Evolutionary conservation across 148 eudicot species (phyloP).

Genomic region (Amaranthus cruentus): DNA sequence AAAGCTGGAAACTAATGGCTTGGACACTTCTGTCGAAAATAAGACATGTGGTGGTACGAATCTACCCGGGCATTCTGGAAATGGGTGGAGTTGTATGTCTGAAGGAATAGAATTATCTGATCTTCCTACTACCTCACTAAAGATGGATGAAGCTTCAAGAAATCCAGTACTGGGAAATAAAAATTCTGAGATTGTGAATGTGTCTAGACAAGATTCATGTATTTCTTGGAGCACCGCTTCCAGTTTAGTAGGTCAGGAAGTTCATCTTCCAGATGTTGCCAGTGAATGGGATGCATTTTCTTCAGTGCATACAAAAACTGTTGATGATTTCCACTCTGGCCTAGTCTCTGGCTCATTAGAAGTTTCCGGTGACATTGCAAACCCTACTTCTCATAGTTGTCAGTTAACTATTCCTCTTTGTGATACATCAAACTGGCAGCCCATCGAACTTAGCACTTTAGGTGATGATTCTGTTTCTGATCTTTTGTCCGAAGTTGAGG

Average conservation of each 20-base stretch:
- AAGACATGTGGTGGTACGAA: slow-evolving; percentile 26
- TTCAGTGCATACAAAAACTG: slow-evolving; percentile 36
- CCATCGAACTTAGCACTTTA: slow-evolving; percentile 72
- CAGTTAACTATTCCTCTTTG: slow-evolving; percentile 40
- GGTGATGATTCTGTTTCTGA: slow-evolving; percentile 96
- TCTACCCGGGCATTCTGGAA: slow-evolving; percentile 35
- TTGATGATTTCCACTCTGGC: slow-evolving; percentile 41
- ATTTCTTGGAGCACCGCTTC: slow-evolving; percentile 66
- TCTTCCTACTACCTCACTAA: slow-evolving; percentile 37
- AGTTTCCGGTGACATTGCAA: slow-evolving; percentile 23
- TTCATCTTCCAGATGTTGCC: slow-evolving; percentile 38
- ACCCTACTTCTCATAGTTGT: slow-evolving; percentile 27
- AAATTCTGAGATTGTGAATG: slow-evolving; percentile 23
- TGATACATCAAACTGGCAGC: slow-evolving; percentile 57
- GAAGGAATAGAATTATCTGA: slow-evolving; percentile 25
- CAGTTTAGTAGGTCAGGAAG: slow-evolving; percentile 38
- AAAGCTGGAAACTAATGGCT: slow-evolving; percentile 18
- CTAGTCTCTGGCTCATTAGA: slow-evolving; percentile 40
- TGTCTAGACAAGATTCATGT: slow-evolving; percentile 41
- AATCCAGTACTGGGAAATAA: slow-evolving; percentile 30
- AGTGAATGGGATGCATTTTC: slow-evolving; percentile 62
- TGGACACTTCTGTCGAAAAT: slow-evolving; percentile 30
- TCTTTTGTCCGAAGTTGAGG: slow-evolving; percentile 91
- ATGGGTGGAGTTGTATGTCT: slow-evolving; percentile 30
- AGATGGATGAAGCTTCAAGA: slow-evolving; percentile 29